Evolutionary conservation across 2,329 filamentous ascomycete genomes (phyloP).

Genomic region (Furcasterigmium sp.): DNA sequence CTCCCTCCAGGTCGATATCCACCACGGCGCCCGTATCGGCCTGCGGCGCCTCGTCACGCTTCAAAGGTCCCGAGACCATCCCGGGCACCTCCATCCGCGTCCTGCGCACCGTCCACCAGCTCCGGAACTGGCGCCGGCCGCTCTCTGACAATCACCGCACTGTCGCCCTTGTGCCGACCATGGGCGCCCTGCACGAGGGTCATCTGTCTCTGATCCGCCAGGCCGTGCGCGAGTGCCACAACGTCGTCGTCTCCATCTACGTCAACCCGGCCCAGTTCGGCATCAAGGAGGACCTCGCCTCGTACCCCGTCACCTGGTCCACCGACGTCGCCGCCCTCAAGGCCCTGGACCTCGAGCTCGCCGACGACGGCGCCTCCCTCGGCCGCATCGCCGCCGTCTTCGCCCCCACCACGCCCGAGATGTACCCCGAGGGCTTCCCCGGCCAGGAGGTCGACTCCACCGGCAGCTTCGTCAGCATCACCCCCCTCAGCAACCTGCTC

Average conservation of each 20-base stretch:
- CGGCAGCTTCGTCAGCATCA: slow-evolving; percentile 88
- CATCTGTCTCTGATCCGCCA: slow-evolving; percentile 81
- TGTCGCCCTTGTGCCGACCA: slow-evolving; percentile 89
- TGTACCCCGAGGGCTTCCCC: slow-evolving; percentile 81
- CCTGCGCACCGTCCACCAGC: slow-evolving; percentile 67
- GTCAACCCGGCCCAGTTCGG: slow-evolving; percentile 98
- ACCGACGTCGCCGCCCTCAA: slow-evolving; percentile 65
- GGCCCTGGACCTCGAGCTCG: slow-evolving; percentile 66
- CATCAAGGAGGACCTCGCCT: slow-evolving; percentile 76
- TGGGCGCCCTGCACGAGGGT: slow-evolving; percentile 93
- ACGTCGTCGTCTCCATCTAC: slow-evolving; percentile 88
- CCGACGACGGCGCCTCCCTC: slow-evolving; percentile 48
- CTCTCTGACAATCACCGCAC: slow-evolving; percentile 63
- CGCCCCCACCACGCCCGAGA: slow-evolving; percentile 72
- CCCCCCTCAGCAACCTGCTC: slow-evolving; percentile 72
- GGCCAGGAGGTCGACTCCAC: slow-evolving; percentile 68
- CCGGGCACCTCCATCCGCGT: slow-evolving; percentile 59
- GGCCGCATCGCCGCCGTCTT: slow-evolving; percentile 81
- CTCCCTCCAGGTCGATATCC: slow-evolving; percentile 11
- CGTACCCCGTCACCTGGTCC: slow-evolving; percentile 88
- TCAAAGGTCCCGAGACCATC: slow-evolving; percentile 35
- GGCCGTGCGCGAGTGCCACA: slow-evolving; percentile 77
- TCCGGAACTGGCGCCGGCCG: slow-evolving; percentile 65
- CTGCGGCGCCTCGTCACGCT: slow-evolving; percentile 12
- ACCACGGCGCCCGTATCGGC: slow-evolving; percentile 12